Conservation (phyloP, 202 grass and related monocot genomes). For the Cymbopogon flexuosus region DNA sequence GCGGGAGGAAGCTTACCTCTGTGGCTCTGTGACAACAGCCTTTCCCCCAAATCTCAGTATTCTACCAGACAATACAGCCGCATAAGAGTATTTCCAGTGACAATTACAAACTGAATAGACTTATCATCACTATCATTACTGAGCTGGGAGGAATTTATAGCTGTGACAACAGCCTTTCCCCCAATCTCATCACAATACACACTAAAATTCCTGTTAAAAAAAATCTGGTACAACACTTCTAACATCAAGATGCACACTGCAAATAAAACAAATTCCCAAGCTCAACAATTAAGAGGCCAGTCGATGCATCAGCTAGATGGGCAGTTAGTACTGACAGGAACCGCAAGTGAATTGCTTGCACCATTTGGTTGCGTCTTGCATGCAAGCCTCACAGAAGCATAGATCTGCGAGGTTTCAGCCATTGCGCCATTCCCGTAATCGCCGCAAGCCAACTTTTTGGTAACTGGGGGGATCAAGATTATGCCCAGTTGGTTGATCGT, state of each 20-base stretch:
- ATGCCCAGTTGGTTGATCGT: constrained; percentile 56
- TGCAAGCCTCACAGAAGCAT: constrained; percentile 47
- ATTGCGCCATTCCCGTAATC: constrained; percentile 87
- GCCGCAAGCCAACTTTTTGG: constrained; percentile 62
- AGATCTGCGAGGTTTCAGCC: constrained; percentile 64
- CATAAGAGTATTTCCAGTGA: neutral
- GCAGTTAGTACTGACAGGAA: neutral
- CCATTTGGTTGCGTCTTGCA: constrained; percentile 33
- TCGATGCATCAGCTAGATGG: constrained; percentile 21
- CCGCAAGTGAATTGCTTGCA: neutral
- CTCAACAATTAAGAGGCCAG: neutral
- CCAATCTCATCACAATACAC: neutral
- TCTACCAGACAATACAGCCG: neutral
- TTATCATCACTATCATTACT: neutral
- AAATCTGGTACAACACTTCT: neutral
- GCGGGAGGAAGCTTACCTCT: neutral
- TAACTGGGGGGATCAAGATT: constrained; percentile 49
- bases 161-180: neutral
- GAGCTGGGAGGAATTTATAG: neutral
- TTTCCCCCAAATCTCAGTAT: neutral
- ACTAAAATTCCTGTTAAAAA: neutral
- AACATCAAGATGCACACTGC: neutral
- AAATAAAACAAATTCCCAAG: neutral
- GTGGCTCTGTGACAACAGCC: neutral
- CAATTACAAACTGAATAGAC: neutral